Percentiles rank a stretch among this genome's conserved stretches.
These are phyloP conservation scores for Fusarium sp. DNA, from an alignment of 2,329 filamentous ascomycete species.

Conservation along the genomic window DNA sequence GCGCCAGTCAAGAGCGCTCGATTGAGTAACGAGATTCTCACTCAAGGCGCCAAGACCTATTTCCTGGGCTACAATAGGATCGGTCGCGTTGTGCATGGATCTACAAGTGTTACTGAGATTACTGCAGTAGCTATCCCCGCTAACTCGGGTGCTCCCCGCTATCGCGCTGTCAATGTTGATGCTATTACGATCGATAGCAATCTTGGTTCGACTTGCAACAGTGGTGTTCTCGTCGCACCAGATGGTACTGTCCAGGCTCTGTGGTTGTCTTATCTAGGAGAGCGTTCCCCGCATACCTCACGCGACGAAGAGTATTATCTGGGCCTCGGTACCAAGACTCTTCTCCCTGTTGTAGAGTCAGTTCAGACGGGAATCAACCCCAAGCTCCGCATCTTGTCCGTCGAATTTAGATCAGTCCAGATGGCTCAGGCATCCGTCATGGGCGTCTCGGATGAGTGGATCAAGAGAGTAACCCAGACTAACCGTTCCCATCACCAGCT, in stretches of 20 bases:
- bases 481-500: slow-evolving; percentile 95
- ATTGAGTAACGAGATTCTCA: slow-evolving; percentile 84
- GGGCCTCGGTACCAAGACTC: slow-evolving; percentile 87
- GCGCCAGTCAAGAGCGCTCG: slow-evolving; percentile 92
- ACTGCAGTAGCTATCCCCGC: slow-evolving; percentile 97
- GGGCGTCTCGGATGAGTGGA: slow-evolving; percentile 97
- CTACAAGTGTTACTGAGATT: slow-evolving; percentile 96
- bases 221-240: slow-evolving; percentile 89
- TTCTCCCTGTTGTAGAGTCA: slow-evolving; percentile 88
- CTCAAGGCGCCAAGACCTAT: slow-evolving; percentile 92
- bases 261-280: slow-evolving; percentile 97
- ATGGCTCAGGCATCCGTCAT: slow-evolving; percentile 98
- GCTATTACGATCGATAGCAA: slow-evolving; percentile 97
- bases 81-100: slow-evolving; percentile 90
- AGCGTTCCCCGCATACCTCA: slow-evolving; percentile 81
- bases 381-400: slow-evolving; percentile 88
- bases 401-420: slow-evolving; percentile 94
- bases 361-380: slow-evolving; percentile 85
- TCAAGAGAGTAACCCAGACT: slow-evolving; percentile 86
- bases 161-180: slow-evolving; percentile 94
- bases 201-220: slow-evolving; percentile 90
- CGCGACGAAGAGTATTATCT: slow-evolving; percentile 98
- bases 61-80: slow-evolving; percentile 99
- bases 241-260: slow-evolving; percentile 94
- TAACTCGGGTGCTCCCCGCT: slow-evolving; percentile 90